phyloP scores from a whole-genome alignment of 192 early-diverging fungal species.

The Coemansia erecta region DNA sequence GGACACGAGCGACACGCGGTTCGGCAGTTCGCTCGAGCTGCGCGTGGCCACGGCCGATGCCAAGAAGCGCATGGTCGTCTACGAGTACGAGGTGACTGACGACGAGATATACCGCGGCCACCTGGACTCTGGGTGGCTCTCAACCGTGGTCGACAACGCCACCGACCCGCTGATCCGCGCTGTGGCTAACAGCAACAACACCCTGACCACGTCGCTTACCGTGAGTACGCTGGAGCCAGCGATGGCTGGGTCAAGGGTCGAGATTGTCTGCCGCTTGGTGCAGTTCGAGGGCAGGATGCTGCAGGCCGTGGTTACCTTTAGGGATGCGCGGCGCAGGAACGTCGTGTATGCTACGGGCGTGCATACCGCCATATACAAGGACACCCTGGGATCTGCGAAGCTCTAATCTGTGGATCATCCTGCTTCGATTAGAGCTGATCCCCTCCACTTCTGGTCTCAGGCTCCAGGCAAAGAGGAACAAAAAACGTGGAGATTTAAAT shows the following conservation, averaged over 20 bases:
- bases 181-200: slow-evolving; percentile 6
- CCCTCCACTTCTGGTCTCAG: no score
- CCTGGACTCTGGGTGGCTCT: slow-evolving; percentile 3
- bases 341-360: slow-evolving; percentile 4
- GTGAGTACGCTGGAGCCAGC: slow-evolving; percentile 23
- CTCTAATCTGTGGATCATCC: background rate
- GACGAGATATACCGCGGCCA: slow-evolving; percentile 29
- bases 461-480: no score
- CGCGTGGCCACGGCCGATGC: slow-evolving; percentile 1
- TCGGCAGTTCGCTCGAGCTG: slow-evolving; percentile 15
- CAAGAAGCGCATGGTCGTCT: slow-evolving; percentile 13
- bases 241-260: slow-evolving; percentile 11
- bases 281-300: slow-evolving; percentile 20
- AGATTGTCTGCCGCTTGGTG: slow-evolving; percentile 27
- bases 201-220: slow-evolving; percentile 21
- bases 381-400: background rate
- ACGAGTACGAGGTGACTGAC: slow-evolving; percentile 31
- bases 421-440: no score
- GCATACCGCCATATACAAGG: slow-evolving; percentile 4
- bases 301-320: slow-evolving; percentile 26
- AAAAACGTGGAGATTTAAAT: no score
- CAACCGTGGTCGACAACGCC: slow-evolving; percentile 2
- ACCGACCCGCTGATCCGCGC: background rate
- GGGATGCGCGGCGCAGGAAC: slow-evolving; percentile 15
- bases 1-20: slow-evolving; percentile 10